Evolutionary conservation across 805 yeast genomes (phyloP).

Genomic region (Yarrowia yakushimensis): DNA sequence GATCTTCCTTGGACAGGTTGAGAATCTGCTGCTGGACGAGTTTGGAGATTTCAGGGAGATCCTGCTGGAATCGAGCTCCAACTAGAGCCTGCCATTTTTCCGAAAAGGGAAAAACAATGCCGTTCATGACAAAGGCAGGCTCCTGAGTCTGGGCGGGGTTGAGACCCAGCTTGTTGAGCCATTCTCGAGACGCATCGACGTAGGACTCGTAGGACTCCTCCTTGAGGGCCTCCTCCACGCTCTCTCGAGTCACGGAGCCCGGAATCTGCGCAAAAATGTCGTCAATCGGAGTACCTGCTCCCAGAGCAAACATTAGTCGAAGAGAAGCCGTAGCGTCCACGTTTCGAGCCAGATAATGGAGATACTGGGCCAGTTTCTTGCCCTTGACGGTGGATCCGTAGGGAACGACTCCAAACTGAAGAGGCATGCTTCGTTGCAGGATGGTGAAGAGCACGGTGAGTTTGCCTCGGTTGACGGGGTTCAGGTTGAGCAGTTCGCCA

Average conservation of each 20-base stretch:
- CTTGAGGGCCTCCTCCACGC: conserved; percentile 3
- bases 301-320: conserved; percentile 1
- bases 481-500: neutral
- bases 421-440: conserved; percentile 55
- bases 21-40: neutral
- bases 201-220: neutral
- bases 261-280: neutral
- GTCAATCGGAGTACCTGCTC: neutral
- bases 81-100: conserved; percentile 26
- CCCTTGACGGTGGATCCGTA: conserved; percentile 36
- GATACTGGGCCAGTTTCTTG: conserved; percentile 28
- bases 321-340: neutral
- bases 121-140: conserved; percentile 66
- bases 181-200: conserved; percentile 29
- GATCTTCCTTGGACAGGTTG: conserved; percentile 48
- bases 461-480: conserved; percentile 9
- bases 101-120: conserved; percentile 38
- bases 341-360: conserved; percentile 26
- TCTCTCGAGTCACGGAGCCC: neutral
- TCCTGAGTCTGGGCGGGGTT: conserved; percentile 36
- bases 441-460: conserved; percentile 34
- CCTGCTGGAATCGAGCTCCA: conserved; percentile 21
- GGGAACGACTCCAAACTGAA: conserved; percentile 83
- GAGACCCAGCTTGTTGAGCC: conserved; percentile 32
- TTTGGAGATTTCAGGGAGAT: neutral